phyloP scores from a whole-genome alignment of 495 filamentous ascomycete species.

The Penicillium verhagenii region DNA sequence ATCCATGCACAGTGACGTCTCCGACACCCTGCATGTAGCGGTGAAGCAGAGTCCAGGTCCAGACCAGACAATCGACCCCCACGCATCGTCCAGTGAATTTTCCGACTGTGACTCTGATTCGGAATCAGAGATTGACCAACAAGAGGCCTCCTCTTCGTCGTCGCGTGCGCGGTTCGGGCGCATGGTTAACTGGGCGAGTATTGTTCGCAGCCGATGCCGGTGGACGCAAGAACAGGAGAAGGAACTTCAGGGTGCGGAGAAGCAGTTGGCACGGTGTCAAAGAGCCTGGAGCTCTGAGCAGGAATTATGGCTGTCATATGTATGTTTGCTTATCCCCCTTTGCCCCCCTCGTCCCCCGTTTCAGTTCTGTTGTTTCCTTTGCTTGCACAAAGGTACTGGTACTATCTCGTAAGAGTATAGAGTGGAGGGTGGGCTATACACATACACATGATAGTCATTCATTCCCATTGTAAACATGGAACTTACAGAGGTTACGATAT shows the following conservation, averaged over 20 bases:
- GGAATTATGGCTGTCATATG: constrained; percentile 41
- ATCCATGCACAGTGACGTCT: constrained; percentile 26
- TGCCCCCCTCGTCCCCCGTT: neutral
- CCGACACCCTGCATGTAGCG: constrained; percentile 24
- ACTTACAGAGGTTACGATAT: neutral
- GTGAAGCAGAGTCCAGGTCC: constrained; percentile 20
- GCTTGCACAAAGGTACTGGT: neutral
- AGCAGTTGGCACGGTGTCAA: constrained; percentile 37
- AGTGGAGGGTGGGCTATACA: no score
- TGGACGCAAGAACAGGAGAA: constrained; percentile 40
- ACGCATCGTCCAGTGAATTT: constrained; percentile 1
- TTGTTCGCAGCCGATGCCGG: constrained; percentile 29
- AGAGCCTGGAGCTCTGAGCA: constrained; percentile 47
- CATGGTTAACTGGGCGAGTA: constrained; percentile 37
- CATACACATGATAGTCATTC: no score
- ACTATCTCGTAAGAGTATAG: neutral
- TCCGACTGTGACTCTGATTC: constrained; percentile 9
- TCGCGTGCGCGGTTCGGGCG: constrained; percentile 19
- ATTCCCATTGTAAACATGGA: neutral
- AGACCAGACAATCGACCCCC: constrained; percentile 4
- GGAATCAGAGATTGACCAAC: constrained; percentile 2
- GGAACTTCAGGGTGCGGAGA: constrained; percentile 29
- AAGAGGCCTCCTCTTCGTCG: neutral
- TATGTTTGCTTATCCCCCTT: constrained; percentile 19
- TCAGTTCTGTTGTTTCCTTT: neutral